phyloP scores from a whole-genome alignment of 371 early-diverging fungal genomes.

The Lichtheimia ramosa region DNA sequence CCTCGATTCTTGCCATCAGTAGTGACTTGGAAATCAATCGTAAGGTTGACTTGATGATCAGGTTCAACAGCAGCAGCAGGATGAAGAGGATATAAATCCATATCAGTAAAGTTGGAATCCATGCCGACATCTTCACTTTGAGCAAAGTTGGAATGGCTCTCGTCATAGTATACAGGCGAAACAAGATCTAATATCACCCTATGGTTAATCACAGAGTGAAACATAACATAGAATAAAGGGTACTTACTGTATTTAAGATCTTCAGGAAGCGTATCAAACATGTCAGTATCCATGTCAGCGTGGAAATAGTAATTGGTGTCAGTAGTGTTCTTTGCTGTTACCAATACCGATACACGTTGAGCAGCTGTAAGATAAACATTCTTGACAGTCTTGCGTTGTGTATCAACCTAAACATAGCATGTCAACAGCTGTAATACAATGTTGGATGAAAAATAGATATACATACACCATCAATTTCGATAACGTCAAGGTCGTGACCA shows the following conservation, averaged over 20 bases:
- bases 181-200: constrained; percentile 37
- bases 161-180: constrained; percentile 52
- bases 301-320: constrained; percentile 64
- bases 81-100: constrained; percentile 38
- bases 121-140: constrained; percentile 22
- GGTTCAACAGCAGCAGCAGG: constrained; percentile 30
- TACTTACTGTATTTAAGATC: constrained; percentile 42
- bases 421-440: too few species aligned
- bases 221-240: too few species aligned
- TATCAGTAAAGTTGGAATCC: constrained; percentile 47
- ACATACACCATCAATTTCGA: constrained; percentile 75
- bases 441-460: not conserved
- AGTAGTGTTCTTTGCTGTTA: constrained; percentile 64
- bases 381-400: constrained; percentile 48
- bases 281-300: constrained; percentile 69
- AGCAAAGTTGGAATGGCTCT: constrained; percentile 29
- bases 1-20: constrained; percentile 69
- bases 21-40: constrained; percentile 59
- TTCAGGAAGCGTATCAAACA: constrained; percentile 67
- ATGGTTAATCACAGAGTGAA: not conserved
- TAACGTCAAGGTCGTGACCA: constrained; percentile 71
- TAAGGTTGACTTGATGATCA: constrained; percentile 48
- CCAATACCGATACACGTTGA: constrained; percentile 69
- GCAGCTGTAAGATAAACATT: constrained; percentile 60
- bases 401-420: constrained; percentile 24